phyloP scores from a whole-genome alignment of 192 early-diverging fungal genomes.

The Coemansia sp. region DNA sequence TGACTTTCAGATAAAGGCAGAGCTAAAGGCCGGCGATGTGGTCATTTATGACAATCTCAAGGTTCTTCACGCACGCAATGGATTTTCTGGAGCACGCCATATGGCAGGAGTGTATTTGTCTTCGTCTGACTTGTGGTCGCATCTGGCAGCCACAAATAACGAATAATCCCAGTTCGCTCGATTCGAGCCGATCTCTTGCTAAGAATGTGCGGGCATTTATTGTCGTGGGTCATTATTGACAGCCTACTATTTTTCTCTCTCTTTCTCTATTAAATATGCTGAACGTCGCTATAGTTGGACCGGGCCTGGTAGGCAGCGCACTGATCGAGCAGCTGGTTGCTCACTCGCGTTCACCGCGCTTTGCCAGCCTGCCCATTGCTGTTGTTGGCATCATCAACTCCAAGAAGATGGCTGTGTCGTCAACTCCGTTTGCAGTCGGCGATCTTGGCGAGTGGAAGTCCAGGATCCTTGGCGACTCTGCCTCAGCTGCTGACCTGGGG shows the following conservation, averaged over 20 bases:
- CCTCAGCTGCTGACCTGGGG: slow-evolving; percentile 48
- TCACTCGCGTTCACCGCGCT: slow-evolving; percentile 47
- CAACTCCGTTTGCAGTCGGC: slow-evolving; percentile 45
- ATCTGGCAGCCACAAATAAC: slow-evolving; percentile 17
- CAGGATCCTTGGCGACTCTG: slow-evolving; percentile 44
- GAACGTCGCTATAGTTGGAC: slow-evolving; percentile 88
- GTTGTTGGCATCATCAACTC: slow-evolving; percentile 83
- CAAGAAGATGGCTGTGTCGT: slow-evolving; percentile 61
- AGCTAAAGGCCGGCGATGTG: slow-evolving; percentile 42
- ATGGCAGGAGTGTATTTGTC: slow-evolving; percentile 53
- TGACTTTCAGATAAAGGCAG: slow-evolving; percentile 50
- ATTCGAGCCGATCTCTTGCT: slow-evolving; percentile 6
- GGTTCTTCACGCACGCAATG: slow-evolving; percentile 54
- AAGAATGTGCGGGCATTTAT: not conserved
- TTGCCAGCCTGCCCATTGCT: slow-evolving; percentile 56
- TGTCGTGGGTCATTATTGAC: not conserved
- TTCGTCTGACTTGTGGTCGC: slow-evolving; percentile 39
- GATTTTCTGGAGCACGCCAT: slow-evolving; percentile 47
- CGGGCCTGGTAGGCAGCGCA: slow-evolving; percentile 91
- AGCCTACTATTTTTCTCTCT: not conserved
- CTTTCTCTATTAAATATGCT: slow-evolving; percentile 34
- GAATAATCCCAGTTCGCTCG: slow-evolving; percentile 3
- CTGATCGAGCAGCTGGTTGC: slow-evolving; percentile 77
- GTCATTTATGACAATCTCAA: slow-evolving; percentile 54
- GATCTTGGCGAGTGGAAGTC: slow-evolving; percentile 55